phyloP scores from a whole-genome alignment of 2,329 filamentous ascomycete genomes.

The Aspergillus ruber region DNA sequence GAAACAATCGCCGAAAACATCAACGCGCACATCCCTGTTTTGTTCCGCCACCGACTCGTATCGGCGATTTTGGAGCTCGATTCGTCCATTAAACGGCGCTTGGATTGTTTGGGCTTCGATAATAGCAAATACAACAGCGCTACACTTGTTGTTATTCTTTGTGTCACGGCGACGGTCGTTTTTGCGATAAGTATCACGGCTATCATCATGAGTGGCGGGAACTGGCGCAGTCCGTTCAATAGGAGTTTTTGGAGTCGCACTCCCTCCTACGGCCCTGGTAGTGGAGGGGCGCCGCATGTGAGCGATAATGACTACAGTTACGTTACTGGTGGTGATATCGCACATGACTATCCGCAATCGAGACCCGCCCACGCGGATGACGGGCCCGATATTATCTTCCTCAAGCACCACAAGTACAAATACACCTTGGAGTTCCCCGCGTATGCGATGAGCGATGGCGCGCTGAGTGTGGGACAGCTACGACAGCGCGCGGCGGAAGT shows the following conservation, averaged over 20 bases:
- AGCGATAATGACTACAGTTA: slow-evolving; percentile 36
- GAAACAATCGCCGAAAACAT: neutral
- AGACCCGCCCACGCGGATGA: slow-evolving; percentile 10
- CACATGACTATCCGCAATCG: slow-evolving; percentile 10
- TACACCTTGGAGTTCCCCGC: slow-evolving; percentile 41
- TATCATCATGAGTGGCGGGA: slow-evolving; percentile 18
- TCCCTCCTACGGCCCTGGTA: neutral
- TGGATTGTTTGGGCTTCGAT: no score
- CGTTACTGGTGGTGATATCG: slow-evolving; percentile 31
- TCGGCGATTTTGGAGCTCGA: no score
- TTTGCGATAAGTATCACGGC: slow-evolving; percentile 23
- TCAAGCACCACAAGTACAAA: slow-evolving; percentile 37
- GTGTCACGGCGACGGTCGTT: slow-evolving; percentile 7
- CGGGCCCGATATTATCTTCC: slow-evolving; percentile 37
- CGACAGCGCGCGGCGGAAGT: slow-evolving; percentile 34
- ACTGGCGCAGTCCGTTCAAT: slow-evolving; percentile 26
- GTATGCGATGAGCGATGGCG: slow-evolving; percentile 43
- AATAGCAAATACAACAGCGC: no score
- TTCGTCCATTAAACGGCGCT: no score
- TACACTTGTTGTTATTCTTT: no score
- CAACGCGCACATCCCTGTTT: slow-evolving; percentile 18
- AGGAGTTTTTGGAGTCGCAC: slow-evolving; percentile 25
- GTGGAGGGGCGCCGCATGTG: slow-evolving; percentile 24
- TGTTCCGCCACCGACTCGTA: slow-evolving; percentile 10
- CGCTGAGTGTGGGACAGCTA: slow-evolving; percentile 36